A percentile compares a stretch with the other conserved stretches of the same genome.
phyloP scores from a whole-genome alignment of 1,139 yeast genomes.

The Blastobotrys indianensis region DNA sequence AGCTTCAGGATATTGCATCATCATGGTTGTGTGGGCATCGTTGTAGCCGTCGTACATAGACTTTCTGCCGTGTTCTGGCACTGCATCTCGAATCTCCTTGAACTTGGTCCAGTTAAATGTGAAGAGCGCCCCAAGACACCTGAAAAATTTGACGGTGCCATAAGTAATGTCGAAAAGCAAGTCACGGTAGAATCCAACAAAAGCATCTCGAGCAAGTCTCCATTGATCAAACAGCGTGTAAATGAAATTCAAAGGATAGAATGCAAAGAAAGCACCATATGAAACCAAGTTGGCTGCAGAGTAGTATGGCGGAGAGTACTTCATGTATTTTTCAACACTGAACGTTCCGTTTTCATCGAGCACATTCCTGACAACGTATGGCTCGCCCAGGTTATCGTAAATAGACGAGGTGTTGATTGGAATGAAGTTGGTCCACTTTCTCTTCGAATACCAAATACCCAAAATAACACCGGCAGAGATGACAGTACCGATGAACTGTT shows the following conservation, averaged over 20 bases:
- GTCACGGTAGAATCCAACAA: no score
- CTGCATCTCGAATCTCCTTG: no score
- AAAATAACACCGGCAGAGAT: slow-evolving; percentile 41
- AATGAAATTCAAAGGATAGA: slow-evolving; percentile 21
- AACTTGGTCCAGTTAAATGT: no score
- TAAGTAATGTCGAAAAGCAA: no score
- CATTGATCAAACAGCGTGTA: slow-evolving; percentile 5
- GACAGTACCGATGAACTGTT: slow-evolving; percentile 38
- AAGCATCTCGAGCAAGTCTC: not conserved
- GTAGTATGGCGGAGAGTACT: slow-evolving; percentile 44
- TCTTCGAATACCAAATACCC: slow-evolving; percentile 33
- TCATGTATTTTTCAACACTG: slow-evolving; percentile 29
- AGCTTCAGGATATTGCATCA: slow-evolving; percentile 28
- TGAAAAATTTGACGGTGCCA: no score
- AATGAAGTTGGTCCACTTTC: slow-evolving; percentile 30
- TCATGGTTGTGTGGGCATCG: slow-evolving; percentile 10
- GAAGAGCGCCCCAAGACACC: no score
- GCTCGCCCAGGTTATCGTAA: slow-evolving; percentile 44
- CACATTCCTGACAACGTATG: slow-evolving; percentile 40
- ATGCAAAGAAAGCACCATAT: slow-evolving; percentile 29
- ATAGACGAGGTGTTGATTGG: slow-evolving; percentile 49
- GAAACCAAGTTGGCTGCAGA: slow-evolving; percentile 38
- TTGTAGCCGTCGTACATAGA: slow-evolving; percentile 4
- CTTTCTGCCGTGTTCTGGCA: not conserved
- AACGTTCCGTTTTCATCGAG: slow-evolving; percentile 39